Base-by-base conservation (phyloP, 305 asterid genomes). In the Rubia balearica region DNA sequence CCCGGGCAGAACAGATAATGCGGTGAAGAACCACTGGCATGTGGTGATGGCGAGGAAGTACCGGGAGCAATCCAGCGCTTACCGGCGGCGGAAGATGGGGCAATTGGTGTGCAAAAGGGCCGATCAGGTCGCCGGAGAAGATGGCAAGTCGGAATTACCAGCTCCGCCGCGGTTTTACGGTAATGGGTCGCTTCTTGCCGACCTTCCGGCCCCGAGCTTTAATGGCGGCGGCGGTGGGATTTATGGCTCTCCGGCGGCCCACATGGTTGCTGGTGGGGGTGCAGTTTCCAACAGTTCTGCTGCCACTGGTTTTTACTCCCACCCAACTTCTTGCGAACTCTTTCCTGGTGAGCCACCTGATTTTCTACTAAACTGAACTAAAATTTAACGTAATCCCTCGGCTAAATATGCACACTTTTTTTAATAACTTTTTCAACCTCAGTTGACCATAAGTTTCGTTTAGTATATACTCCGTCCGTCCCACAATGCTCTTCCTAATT, bases 21-120 rank as follows among this genome's bases (percentile, higher is more conserved):
- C 98, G 5, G 98, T 92, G 4, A 92, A 92, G 81, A 92, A 92
- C 53, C 96, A 90, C 74, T 92, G 98, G 98, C 98, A 92, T 83
- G 98, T 92, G 7, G 82, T 92, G 1, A 92, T 92, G 98, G 98
- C 97, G 0, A 87, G 98, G 30, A 92, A 89, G 55, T 86, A 88
- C 65, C 83, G 98, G 61, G 96, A 92, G 73, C 96, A 89, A 60
- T 89, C 98, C 6, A 85, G 75, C 73, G 87, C 93, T 70, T 85
- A 82, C 43, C 70, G 96, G 12, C 80, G 89, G 75, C 83, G 94
- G 62, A 91, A 84, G 71, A 86, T 86, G 93, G 84, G 89, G 8
- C 94, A 85, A 27, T 80, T 87, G 65, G 90, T 85, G 62, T 85
- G 74, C 71, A 77, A 80, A 53, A 79, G 79, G 76, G 60, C 56